Percentiles rank a stretch among this genome's conserved stretches.
Conservation (phyloP, 164 flowering plant species). For the Amborella trichopoda region DNA sequence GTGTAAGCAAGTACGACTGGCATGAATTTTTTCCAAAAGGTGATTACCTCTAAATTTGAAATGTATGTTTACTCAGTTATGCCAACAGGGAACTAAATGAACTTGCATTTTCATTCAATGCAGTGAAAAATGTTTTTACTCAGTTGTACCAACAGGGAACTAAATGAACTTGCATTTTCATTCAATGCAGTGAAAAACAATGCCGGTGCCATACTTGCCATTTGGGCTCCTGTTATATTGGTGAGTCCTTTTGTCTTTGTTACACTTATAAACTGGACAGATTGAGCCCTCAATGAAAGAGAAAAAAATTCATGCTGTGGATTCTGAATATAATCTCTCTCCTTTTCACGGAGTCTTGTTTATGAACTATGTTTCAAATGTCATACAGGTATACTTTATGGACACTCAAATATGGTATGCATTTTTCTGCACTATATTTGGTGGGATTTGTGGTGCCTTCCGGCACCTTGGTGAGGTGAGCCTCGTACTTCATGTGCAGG, state of each 20-base stretch:
- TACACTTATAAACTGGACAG: too few relatives aligned
- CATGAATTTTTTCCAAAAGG: slow-evolving; percentile 90
- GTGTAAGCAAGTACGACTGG: slow-evolving; percentile 62
- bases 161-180: background rate
- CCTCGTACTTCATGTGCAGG: too few relatives aligned
- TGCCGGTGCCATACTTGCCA: slow-evolving; percentile 79
- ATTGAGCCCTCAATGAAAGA: too few relatives aligned
- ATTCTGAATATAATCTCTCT: too few relatives aligned
- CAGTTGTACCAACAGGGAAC: background rate
- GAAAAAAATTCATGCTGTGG: too few relatives aligned
- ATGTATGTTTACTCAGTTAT: background rate
- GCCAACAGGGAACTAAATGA: background rate
- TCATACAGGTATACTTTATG: slow-evolving; percentile 42
- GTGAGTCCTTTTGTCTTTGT: slow-evolving; percentile 42
- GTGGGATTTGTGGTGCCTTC: slow-evolving; percentile 42
- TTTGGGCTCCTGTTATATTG: slow-evolving; percentile 88
- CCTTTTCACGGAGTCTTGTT: too few relatives aligned
- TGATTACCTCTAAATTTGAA: slow-evolving; percentile 9
- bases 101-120: too few relatives aligned
- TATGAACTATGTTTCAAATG: too few relatives aligned
- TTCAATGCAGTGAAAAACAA: slow-evolving; percentile 60
- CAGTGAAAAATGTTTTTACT: background rate
- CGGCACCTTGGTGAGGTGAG: slow-evolving; percentile 95
- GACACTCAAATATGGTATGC: slow-evolving; percentile 55
- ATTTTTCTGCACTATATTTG: slow-evolving; percentile 35